Base-by-base conservation (phyloP, 2,329 filamentous ascomycete species). In the Coniella lustricola region DNA sequence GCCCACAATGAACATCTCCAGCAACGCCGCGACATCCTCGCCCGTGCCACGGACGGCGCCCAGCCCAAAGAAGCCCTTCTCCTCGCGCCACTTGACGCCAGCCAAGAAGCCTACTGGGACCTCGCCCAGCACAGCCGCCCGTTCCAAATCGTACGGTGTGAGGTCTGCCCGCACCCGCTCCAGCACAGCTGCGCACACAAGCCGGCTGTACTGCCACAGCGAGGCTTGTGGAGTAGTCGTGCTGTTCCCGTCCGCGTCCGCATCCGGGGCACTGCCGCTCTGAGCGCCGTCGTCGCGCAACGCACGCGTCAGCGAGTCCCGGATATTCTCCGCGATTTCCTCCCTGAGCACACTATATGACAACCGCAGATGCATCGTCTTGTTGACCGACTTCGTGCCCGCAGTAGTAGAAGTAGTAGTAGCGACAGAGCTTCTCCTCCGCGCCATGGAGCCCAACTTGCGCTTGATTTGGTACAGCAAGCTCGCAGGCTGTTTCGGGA, bases 401-500 rank as follows among this genome's bases (percentile, higher is more conserved):
- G n/a, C n/a, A n/a, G n/a, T n/a, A n/a, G n/a, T n/a, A n/a, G n/a
- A n/a, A n/a, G n/a, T n/a, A n/a, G n/a, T n/a, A n/a, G n/a, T n/a
- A n/a, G n/a, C n/a, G n/a, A n/a, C n/a, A n/a, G n/a, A n/a, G n/a
- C n/a, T n/a, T n/a, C n/a, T n/a, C 64, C 51, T 66, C 67, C 13
- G 64, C 60, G 1, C 54, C 59, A 12, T 59, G 0, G 62, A 56
- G 1, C 56, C 58, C 0, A 56, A 48, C 50, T 79, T 84, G 35
- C 80, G 77, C 0, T 66, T 79, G 46, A 96, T 85, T 60, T 84
- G 88, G 68, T 94, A 95, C 0, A 91, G 70, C 9, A 95, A 66
- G 13, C 84, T 87, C 2, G 87, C 84, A 0, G 91, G 87, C 58
- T 95, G 88, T 55, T 85, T 85, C 0, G 85, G 80, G 57, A 91